phyloP scores from a whole-genome alignment of 177 flowering plant species.

The Tripterygium wilfordii region DNA sequence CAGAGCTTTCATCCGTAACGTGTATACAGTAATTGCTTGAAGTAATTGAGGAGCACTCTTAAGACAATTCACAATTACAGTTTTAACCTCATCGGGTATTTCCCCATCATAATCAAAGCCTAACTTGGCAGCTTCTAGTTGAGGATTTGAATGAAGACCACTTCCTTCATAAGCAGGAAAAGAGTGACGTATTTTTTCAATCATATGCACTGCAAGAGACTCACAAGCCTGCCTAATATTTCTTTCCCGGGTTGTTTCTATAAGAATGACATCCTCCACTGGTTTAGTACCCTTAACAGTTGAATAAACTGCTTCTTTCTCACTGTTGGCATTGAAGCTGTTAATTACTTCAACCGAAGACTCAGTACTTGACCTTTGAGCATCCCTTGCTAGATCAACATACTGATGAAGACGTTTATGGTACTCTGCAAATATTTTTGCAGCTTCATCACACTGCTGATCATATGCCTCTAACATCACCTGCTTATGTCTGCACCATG shows the following conservation, averaged over 20 bases:
- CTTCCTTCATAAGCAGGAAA: slow-evolving; percentile 92
- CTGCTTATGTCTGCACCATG: slow-evolving; percentile 96
- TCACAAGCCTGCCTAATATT: slow-evolving; percentile 87
- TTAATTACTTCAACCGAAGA: slow-evolving; percentile 41
- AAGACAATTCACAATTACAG: slow-evolving; percentile 48
- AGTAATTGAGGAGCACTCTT: slow-evolving; percentile 75
- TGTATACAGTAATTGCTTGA: slow-evolving; percentile 72
- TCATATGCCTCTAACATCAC: slow-evolving; percentile 88
- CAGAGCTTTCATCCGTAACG: slow-evolving; percentile 57
- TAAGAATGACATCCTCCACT: slow-evolving; percentile 73
- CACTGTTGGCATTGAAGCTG: slow-evolving; percentile 41
- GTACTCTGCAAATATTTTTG: slow-evolving; percentile 87
- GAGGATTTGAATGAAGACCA: slow-evolving; percentile 76
- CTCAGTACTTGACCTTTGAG: slow-evolving; percentile 50
- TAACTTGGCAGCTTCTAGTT: slow-evolving; percentile 67
- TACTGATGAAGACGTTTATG: slow-evolving; percentile 77
- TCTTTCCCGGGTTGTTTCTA: slow-evolving; percentile 79
- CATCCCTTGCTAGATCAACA: slow-evolving; percentile 89
- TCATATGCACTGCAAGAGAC: slow-evolving; percentile 62
- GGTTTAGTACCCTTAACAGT: slow-evolving; percentile 73
- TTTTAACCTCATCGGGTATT: slow-evolving; percentile 72
- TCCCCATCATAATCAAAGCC: slow-evolving; percentile 86
- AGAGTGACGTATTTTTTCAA: slow-evolving; percentile 54
- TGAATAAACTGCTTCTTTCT: slow-evolving; percentile 72
- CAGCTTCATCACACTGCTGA: slow-evolving; percentile 92